phyloP scores from a whole-genome alignment of 352 stramenopile genomes.

The Phytophthora palmivora region DNA sequence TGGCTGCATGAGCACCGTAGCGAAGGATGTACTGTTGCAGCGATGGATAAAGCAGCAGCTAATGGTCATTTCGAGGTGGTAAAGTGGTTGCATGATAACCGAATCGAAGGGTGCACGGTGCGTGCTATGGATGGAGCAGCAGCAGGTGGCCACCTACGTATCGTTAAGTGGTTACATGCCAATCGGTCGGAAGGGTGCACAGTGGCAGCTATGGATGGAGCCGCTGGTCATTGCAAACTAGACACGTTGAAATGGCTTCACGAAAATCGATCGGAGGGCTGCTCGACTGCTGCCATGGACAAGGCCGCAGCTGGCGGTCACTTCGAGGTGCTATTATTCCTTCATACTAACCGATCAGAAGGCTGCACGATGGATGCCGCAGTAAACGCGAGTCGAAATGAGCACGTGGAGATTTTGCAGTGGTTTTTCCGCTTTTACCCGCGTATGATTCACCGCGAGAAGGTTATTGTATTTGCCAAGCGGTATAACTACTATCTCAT shows the following conservation, averaged over 20 bases:
- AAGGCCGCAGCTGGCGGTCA: conserved; percentile 38
- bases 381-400: conserved; percentile 40
- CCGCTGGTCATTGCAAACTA: conserved; percentile 34
- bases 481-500: conserved; percentile 53
- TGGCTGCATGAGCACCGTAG: conserved; percentile 40
- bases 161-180: conserved; percentile 42
- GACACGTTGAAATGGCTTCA: conserved; percentile 43
- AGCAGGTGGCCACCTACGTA: conserved; percentile 30
- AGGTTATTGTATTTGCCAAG: conserved; percentile 50
- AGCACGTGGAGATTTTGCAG: conserved; percentile 47
- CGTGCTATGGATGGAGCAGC: conserved; percentile 40
- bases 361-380: conserved; percentile 43
- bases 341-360: conserved; percentile 38
- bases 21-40: conserved; percentile 33
- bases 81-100: conserved; percentile 40
- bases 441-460: conserved; percentile 45
- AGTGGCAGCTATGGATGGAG: conserved; percentile 44
- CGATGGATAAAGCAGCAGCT: conserved; percentile 39
- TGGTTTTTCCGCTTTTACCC: conserved; percentile 48
- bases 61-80: conserved; percentile 42
- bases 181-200: conserved; percentile 45
- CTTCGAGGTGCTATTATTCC: conserved; percentile 49
- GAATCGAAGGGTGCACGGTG: conserved; percentile 39
- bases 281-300: conserved; percentile 43
- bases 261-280: conserved; percentile 37